Base-by-base conservation (phyloP, 2,329 filamentous ascomycete species). In the Tolypocladium nubicola region DNA sequence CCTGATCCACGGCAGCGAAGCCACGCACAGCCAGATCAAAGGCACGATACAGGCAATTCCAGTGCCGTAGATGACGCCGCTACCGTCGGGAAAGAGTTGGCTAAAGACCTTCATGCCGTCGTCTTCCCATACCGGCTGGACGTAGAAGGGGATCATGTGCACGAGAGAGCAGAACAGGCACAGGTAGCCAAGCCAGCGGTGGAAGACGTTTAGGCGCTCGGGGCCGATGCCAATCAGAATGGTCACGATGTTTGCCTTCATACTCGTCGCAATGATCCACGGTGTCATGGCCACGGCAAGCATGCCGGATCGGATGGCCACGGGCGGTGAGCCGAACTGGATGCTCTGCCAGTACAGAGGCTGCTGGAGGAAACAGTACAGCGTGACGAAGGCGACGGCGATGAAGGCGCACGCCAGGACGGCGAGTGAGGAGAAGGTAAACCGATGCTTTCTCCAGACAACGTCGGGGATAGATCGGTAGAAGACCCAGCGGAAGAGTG, bases 291-390 rank as follows among this genome's bases (percentile, higher is more conserved):
- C 89, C 16, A 97, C 87, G 14, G 92, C 86, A 57, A 97, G 83
- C 93, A 97, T 97, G 53, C 93, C 93, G 9, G 91, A 80, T 62
- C 93, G 83, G 60, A 97, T 85, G 11, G 92, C 90, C 57, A 97
- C 71, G 0, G 93, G 93, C 35, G 93, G 93, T 1, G 93, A 96
- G 47, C 93, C 93, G 65, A 83, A 93, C 52, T 80, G 80, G 64
- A 97, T 96, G 70, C 89, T 94, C 66, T 88, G 76, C 83, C 90
- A 96, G 75, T 92, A 97, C 3, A 96, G 79, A 1, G 93, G 93
- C 64, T 93, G 90, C 52, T 89, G 90, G 11, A 97, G 73, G 70
- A 96, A 96, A 67, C 85, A 88, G 71, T 94, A 96, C 4, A 96
- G 78, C 0, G 86, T 78, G 50, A 89, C 86, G 66, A 96, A 91